Percentiles rank a stretch among this genome's conserved stretches.
Conservation (phyloP, 768 basidiomycete species). For the Baorangia bicolor region DNA sequence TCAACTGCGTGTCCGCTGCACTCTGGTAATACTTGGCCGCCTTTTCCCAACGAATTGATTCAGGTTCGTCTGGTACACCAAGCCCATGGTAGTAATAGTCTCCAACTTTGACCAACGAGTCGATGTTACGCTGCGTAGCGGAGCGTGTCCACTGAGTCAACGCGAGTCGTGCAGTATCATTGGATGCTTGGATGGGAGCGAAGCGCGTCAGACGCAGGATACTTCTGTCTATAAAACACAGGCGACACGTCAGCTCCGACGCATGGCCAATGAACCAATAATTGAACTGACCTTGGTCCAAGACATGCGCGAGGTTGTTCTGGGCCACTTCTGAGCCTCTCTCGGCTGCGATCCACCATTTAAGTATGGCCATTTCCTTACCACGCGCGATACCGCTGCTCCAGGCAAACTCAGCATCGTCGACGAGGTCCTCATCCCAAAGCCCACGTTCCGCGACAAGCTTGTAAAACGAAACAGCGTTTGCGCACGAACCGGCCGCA, state of each 20-base stretch:
- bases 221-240: constrained; percentile 55
- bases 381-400: constrained; percentile 65
- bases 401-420: constrained; percentile 81
- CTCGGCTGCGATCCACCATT: constrained; percentile 96
- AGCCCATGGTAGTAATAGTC: constrained; percentile 95
- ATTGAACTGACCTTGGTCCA: constrained; percentile 76
- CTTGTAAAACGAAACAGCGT: constrained; percentile 93
- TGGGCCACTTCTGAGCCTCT: constrained; percentile 89
- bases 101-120: constrained; percentile 95
- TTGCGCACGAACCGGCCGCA: constrained; percentile 76
- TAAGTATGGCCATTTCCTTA: constrained; percentile 80
- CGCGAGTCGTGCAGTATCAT: constrained; percentile 79
- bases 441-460: constrained; percentile 86
- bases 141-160: constrained; percentile 94
- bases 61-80: constrained; percentile 70
- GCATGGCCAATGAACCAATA: constrained; percentile 31
- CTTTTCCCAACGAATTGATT: constrained; percentile 71
- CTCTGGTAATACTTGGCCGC: constrained; percentile 94
- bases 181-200: constrained; percentile 70
- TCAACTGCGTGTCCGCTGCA: constrained; percentile 88
- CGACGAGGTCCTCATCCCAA: constrained; percentile 79
- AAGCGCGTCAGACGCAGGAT: constrained; percentile 66
- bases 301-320: constrained; percentile 89
- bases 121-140: constrained; percentile 91
- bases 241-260: constrained; percentile 20